These are phyloP conservation scores for Suillus decipiens DNA, from an alignment of 768 basidiomycete species.

Conservation along the genomic window DNA sequence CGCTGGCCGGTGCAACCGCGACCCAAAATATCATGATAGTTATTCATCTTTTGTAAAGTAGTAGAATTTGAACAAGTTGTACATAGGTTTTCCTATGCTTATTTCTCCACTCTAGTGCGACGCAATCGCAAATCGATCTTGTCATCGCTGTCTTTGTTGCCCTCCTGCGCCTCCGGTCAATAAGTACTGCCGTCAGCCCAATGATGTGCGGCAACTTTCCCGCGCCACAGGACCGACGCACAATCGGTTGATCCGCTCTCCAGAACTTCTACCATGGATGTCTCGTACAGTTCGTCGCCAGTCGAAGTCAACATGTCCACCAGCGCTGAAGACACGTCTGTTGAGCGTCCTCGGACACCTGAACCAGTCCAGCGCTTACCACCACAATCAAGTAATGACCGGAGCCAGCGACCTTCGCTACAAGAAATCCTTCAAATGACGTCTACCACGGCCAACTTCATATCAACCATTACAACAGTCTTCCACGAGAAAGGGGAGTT, in stretches of 20 bases:
- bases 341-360: background rate
- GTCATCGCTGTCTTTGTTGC: background rate
- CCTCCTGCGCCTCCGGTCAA: too few species aligned
- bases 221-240: background rate
- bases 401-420: background rate
- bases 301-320: background rate
- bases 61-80: background rate
- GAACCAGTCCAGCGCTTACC: background rate
- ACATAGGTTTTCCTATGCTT: too few species aligned
- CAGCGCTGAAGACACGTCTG: background rate
- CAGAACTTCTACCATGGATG: background rate
- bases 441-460: constrained; percentile 1
- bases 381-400: background rate
- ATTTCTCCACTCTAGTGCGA: background rate
- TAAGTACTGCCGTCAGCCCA: too few species aligned
- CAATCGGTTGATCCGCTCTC: background rate
- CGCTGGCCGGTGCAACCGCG: background rate
- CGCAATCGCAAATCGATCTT: background rate
- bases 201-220: background rate
- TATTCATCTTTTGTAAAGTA: background rate
- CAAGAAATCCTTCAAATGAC: constrained; percentile 9
- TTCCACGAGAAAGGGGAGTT: constrained; percentile 5
- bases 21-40: background rate
- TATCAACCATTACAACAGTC: constrained; percentile 2
- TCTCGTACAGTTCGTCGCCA: background rate